phyloP scores from a whole-genome alignment of 1,139 yeast genomes.

The Kazachstania sp. region DNA sequence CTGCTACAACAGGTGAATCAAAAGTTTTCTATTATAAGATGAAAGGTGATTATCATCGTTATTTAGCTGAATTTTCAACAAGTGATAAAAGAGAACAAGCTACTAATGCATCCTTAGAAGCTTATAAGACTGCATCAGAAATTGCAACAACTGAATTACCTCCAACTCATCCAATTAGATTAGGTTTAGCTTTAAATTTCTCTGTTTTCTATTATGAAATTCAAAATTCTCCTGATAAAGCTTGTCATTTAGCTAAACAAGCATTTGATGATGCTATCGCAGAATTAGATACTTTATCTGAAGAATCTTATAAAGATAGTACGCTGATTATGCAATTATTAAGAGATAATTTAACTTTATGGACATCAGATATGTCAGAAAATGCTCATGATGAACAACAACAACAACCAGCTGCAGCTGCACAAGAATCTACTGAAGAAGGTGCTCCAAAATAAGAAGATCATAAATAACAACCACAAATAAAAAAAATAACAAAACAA shows the following conservation, averaged over 20 bases:
- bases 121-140: slow-evolving; percentile 91
- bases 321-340: slow-evolving; percentile 97
- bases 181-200: slow-evolving; percentile 95
- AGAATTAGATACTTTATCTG: slow-evolving; percentile 93
- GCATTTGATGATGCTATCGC: slow-evolving; percentile 99
- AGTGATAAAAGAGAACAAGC: slow-evolving; percentile 89
- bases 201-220: slow-evolving; percentile 98
- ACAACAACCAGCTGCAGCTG: slow-evolving; percentile 14
- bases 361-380: slow-evolving; percentile 96
- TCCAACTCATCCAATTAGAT: slow-evolving; percentile 97
- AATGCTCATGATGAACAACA: slow-evolving; percentile 20
- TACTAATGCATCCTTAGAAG: slow-evolving; percentile 86
- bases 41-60: slow-evolving; percentile 99
- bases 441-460: slow-evolving; percentile 19
- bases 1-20: slow-evolving; percentile 94
- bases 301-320: slow-evolving; percentile 96
- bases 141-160: slow-evolving; percentile 95
- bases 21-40: slow-evolving; percentile 97
- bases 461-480: not conserved
- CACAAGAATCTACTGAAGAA: slow-evolving; percentile 44
- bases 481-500: not conserved
- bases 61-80: slow-evolving; percentile 92
- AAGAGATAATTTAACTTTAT: slow-evolving; percentile 95
- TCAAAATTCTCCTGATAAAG: slow-evolving; percentile 95
- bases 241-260: slow-evolving; percentile 97